Conservation (phyloP, 2,329 filamentous ascomycete genomes). For the Penicillium sp. region DNA sequence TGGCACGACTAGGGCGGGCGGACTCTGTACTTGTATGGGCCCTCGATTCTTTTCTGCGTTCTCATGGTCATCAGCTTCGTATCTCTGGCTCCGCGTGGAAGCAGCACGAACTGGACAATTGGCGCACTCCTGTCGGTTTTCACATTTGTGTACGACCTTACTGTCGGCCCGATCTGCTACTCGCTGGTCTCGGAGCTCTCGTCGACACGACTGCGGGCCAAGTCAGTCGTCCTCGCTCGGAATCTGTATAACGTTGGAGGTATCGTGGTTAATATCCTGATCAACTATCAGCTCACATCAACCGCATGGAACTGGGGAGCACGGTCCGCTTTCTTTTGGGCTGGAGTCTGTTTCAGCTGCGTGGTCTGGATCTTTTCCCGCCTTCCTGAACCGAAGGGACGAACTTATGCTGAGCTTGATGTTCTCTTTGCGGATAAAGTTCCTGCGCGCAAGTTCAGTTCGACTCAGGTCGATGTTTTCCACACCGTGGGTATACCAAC, state of each 20-base stretch:
- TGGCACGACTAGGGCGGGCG: slow-evolving; percentile 46
- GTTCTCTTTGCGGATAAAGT: slow-evolving; percentile 35
- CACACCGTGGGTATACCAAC: too few species aligned
- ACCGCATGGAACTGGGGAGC: slow-evolving; percentile 36
- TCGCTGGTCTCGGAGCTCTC: slow-evolving; percentile 30
- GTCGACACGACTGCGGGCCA: neutral
- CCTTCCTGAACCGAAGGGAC: slow-evolving; percentile 37
- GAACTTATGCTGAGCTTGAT: slow-evolving; percentile 38
- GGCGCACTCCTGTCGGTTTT: slow-evolving; percentile 56
- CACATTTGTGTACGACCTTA: slow-evolving; percentile 56
- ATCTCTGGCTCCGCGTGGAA: slow-evolving; percentile 21
- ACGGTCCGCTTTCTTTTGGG: slow-evolving; percentile 40
- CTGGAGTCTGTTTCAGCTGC: slow-evolving; percentile 29
- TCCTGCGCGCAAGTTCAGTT: slow-evolving; percentile 28
- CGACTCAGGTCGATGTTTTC: too few species aligned
- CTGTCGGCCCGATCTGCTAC: slow-evolving; percentile 44
- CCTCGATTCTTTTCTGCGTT: slow-evolving; percentile 26
- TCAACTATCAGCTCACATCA: slow-evolving; percentile 42
- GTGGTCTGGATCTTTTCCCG: slow-evolving; percentile 38
- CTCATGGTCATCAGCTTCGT: slow-evolving; percentile 32
- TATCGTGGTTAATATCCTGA: slow-evolving; percentile 34
- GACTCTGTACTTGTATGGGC: slow-evolving; percentile 41
- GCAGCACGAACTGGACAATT: slow-evolving; percentile 35
- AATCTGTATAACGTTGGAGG: neutral
- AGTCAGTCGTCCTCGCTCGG: neutral